Base-by-base conservation (phyloP, 2,329 filamentous ascomycete genomes). In the Orbilia ellipsospora region DNA sequence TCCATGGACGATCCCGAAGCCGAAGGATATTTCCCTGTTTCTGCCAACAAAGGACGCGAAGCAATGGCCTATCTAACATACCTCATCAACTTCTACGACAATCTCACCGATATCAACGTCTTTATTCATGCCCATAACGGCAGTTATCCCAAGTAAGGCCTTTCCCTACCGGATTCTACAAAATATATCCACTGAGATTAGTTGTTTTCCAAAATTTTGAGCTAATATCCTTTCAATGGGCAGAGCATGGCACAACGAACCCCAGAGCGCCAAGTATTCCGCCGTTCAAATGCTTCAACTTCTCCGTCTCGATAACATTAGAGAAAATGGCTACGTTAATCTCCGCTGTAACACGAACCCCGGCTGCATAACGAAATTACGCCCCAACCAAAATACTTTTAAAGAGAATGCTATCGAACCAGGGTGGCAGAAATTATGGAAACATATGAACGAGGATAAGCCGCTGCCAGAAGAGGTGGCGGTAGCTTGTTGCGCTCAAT, bases 401-500 rank as follows among this genome's bases (percentile, higher is more conserved):
- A 77, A 80, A n/a, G 86, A 85, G 73, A 83, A 83, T 8, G 56
- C 50, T 1, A 74, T 74, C 2, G 70, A 68, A 42, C 45, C 36
- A 26, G 70, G 63, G 1, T 74, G 63, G 54, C 44, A 54, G 20
- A 68, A 74, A n/a, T 28, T 74, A 23, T 74, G 70, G 70, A 40
- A 16, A 3, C 63, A 68, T 40, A 16, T 68, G 18, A 52, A 74
- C 51, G 63, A 57, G 16, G 68, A 74, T 16, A 44, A 40, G 1
- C 6, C 31, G 15, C 64, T 59, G 23, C 70, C 70, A 4, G 23
- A 82, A 0, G 79, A 84, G 10, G 83, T 90, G 7, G 87, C 84
- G 1, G 85, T 86, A 2, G 84, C 87, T n/a, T 90, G 88, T 80
- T 90, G 88, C 80, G 87, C 88, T n/a, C 89, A 90, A 80, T 90